These are phyloP conservation scores for Stemphylium lycopersici DNA, from an alignment of 2,329 filamentous ascomycete genomes.

Conservation along the genomic window DNA sequence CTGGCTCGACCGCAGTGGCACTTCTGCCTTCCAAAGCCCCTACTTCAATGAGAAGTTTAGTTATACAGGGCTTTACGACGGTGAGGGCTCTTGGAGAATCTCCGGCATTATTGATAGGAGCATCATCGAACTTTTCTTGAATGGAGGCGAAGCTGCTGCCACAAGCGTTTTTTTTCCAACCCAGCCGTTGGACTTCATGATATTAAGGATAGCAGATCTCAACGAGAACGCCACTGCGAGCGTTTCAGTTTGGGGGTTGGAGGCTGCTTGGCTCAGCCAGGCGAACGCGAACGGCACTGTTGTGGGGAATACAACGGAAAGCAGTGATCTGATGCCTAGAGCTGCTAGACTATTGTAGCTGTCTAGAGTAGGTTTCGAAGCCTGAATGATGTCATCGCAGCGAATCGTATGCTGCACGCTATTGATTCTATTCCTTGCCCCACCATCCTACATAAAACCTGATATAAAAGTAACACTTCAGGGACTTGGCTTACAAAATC, in stretches of 20 bases:
- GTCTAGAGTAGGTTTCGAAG: no score
- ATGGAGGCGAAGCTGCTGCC: slow-evolving; percentile 57
- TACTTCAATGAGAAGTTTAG: slow-evolving; percentile 64
- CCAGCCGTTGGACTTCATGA: slow-evolving; percentile 49
- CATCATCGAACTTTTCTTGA: slow-evolving; percentile 62
- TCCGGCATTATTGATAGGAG: slow-evolving; percentile 61
- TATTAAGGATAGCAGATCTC: slow-evolving; percentile 38
- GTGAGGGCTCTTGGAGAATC: slow-evolving; percentile 48
- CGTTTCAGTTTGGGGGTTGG: slow-evolving; percentile 49
- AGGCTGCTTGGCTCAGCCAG: slow-evolving; percentile 47
- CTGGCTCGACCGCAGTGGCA: slow-evolving; percentile 58
- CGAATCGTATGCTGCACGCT: no score
- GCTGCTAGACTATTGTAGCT: slow-evolving; percentile 7
- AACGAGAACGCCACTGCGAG: slow-evolving; percentile 47
- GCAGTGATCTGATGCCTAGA: not conserved
- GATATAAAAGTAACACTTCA: no score
- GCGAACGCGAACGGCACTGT: slow-evolving; percentile 40
- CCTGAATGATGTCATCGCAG: no score
- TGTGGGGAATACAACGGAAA: slow-evolving; percentile 42
- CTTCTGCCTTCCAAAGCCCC: slow-evolving; percentile 58
- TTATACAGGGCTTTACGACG: slow-evolving; percentile 35
- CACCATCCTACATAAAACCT: no score
- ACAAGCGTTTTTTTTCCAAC: slow-evolving; percentile 61
- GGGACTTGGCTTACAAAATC: no score
- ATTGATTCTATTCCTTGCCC: no score